Evolutionary conservation across 805 yeast species (phyloP), one percentile per base, ranked within the genome.

Genomic region (Saccharomycopsis microspora): DNA sequence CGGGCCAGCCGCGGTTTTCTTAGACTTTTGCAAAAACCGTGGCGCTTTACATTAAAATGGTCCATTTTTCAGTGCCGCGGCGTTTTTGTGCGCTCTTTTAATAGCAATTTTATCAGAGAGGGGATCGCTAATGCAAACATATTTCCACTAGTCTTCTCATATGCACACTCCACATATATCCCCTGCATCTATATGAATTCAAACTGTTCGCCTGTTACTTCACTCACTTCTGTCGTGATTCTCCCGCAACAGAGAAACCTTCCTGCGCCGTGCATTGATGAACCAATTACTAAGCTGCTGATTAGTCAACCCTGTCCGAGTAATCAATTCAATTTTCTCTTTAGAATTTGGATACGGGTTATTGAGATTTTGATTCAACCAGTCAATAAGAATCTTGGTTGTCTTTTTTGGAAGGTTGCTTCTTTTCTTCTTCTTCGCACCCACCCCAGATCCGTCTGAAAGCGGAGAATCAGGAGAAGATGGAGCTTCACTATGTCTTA

Each of bases 271-370:
- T 19, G 90, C 94, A 60, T 85, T 85, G 58, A 85, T 86, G 58
- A 85, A 85, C 95, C 95, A 85, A 60, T 85, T 86, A 55, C 84
- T 74, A 52, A 85, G 71, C 63, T 85, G 95, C 52, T 83, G 86
- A 62, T 82, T 78, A 53, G 85, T 82, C 59, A 85, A 70, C 0
- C 93, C 90, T 0, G 95, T 85, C 59, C 74, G 71, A 55, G 71
- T 68, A 71, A 83, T 74, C 47, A 85, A 68, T 57, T 76, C 77
- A 53, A 75, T 71, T 66, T 86, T 85, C 57, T 85, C 95, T 42
- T 77, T 75, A 46, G 83, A 83, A 46, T 85, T 82, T 3, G 95
- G 95, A 61, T 85, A 85, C 9, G 95, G 95, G 58, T 85, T 84
- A 52, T 80, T 77, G 56, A 84, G 65, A 60, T 85, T 89, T 36